Evolutionary conservation across 73 alveolate genomes (phyloP).

Genomic region (Paramecium caudatum): DNA sequence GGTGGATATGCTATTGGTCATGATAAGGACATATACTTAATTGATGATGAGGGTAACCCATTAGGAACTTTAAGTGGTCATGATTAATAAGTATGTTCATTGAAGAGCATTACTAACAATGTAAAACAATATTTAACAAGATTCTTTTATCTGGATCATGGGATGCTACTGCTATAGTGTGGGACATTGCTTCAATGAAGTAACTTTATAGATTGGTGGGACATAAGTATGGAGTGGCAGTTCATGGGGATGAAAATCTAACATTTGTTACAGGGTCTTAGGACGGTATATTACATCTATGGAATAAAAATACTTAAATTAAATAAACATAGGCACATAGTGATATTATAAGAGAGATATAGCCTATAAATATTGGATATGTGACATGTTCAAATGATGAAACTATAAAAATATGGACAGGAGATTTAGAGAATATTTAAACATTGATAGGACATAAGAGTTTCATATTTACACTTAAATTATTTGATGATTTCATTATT

Average conservation of each 20-base stretch:
- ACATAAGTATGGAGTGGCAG: conserved; percentile 98
- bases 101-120: neutral
- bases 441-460: conserved; percentile 95
- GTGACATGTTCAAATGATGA: conserved; percentile 97
- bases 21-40: conserved; percentile 90
- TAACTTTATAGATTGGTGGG: conserved; percentile 84
- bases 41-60: conserved; percentile 94
- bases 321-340: conserved; percentile 93
- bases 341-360: conserved; percentile 94
- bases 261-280: conserved; percentile 95
- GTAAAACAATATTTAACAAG: neutral
- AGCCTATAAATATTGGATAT: conserved; percentile 89
- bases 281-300: conserved; percentile 89
- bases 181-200: conserved; percentile 95
- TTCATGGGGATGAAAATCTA: conserved; percentile 86
- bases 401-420: conserved; percentile 93
- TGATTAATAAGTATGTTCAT: conserved; percentile 87
- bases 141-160: conserved; percentile 97
- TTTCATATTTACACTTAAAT: conserved; percentile 91
- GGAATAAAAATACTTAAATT: conserved; percentile 79
- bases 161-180: conserved; percentile 98
- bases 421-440: conserved; percentile 86
- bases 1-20: conserved; percentile 90
- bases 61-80: conserved; percentile 92
- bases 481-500: conserved; percentile 84